Evolutionary conservation across 495 filamentous ascomycete genomes (phyloP).

Genomic region (Massariosphaeria phaeospora): DNA sequence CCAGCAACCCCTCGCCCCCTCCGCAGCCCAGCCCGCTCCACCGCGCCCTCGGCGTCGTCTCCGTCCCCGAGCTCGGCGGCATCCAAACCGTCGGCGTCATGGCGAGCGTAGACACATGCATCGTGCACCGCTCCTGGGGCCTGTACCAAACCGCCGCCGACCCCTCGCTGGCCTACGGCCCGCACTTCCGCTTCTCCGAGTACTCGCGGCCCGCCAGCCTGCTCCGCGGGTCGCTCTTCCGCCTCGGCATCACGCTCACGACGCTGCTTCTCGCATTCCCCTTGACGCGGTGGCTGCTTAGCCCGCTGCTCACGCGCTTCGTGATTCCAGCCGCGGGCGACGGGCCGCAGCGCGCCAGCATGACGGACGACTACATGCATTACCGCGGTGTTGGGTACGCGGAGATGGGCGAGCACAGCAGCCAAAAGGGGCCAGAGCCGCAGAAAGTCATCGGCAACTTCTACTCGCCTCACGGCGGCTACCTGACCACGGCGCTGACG

Average conservation of each 20-base stretch:
- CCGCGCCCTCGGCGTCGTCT: slow-evolving; percentile 57
- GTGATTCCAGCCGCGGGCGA: slow-evolving; percentile 59
- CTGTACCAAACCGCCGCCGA: slow-evolving; percentile 51
- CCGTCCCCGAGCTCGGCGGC: slow-evolving; percentile 61
- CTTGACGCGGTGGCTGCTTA: slow-evolving; percentile 47
- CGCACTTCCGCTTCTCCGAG: slow-evolving; percentile 66
- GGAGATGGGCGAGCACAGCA: slow-evolving; percentile 32
- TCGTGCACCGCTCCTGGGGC: slow-evolving; percentile 74
- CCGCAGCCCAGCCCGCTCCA: slow-evolving; percentile 35
- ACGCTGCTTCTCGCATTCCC: slow-evolving; percentile 51
- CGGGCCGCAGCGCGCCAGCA: slow-evolving; percentile 55
- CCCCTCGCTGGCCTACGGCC: slow-evolving; percentile 54
- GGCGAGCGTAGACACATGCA: slow-evolving; percentile 58
- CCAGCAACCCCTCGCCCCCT: slow-evolving; percentile 39
- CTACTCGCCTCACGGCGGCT: slow-evolving; percentile 57
- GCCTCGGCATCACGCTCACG: slow-evolving; percentile 50
- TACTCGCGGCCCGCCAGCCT: slow-evolving; percentile 59
- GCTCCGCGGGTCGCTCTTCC: slow-evolving; percentile 53
- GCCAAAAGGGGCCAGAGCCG: no score
- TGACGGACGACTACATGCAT: slow-evolving; percentile 47
- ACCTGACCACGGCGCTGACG: slow-evolving; percentile 64
- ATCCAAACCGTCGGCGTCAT: slow-evolving; percentile 52
- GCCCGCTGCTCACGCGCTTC: slow-evolving; percentile 45
- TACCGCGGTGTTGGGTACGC: slow-evolving; percentile 62
- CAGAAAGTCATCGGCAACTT: slow-evolving; percentile 54